A percentile compares a stretch with the other conserved stretches of the same genome.
Conservation (phyloP, 2,329 filamentous ascomycete species). For the Dactylellina sp. region DNA sequence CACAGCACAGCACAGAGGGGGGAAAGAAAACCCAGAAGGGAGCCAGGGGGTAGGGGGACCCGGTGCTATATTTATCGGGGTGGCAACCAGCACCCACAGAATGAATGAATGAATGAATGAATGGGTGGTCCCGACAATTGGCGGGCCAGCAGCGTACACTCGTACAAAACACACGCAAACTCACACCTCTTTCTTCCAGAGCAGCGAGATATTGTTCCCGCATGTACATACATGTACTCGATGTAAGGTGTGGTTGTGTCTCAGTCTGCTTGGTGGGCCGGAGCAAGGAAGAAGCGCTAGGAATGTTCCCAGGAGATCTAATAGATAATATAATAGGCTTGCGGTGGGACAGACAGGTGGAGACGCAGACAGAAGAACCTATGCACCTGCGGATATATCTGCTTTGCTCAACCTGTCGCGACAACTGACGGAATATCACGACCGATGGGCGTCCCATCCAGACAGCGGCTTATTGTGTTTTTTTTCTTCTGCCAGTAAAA, state of each 20-base stretch:
- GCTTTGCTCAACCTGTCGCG: constrained; percentile 10
- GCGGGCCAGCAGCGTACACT: constrained; percentile 32
- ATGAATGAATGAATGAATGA: no score
- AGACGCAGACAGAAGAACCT: constrained; percentile 10
- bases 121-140: constrained; percentile 42
- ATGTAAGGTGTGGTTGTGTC: constrained; percentile 28
- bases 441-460: neutral
- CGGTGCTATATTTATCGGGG: constrained; percentile 54
- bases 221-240: neutral
- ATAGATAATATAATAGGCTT: constrained; percentile 12
- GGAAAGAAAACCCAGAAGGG: constrained; percentile 17
- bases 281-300: constrained; percentile 5
- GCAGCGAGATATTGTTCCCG: no score
- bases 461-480: neutral
- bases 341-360: constrained; percentile 14
- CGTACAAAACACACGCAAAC: constrained; percentile 42
- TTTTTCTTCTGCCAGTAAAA: constrained; percentile 30
- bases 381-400: neutral
- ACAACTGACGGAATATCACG: constrained; percentile 18
- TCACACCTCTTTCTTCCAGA: constrained; percentile 12
- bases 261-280: constrained; percentile 18
- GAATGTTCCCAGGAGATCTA: neutral
- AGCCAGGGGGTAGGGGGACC: constrained; percentile 42
- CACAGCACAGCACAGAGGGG: constrained; percentile 43
- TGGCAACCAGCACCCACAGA: constrained; percentile 32